Conservation (phyloP, 352 stramenopile genomes). For the Phytophthora colocasiae region DNA sequence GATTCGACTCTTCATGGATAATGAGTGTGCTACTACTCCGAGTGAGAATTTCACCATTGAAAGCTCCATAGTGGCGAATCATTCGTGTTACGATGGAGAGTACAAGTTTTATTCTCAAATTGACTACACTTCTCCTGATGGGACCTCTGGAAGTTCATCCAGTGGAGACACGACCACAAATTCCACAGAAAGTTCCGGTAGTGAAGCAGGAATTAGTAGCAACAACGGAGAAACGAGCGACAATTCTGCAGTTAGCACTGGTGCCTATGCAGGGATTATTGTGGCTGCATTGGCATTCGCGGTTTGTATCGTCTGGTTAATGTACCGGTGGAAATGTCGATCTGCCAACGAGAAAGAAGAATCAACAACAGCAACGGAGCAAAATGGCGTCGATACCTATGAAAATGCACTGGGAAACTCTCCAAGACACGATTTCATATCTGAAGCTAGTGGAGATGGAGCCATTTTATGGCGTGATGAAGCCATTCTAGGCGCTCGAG, state of each 20-base stretch:
- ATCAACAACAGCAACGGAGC: not conserved
- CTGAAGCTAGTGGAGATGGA: not conserved
- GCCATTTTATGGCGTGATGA: conserved; percentile 1
- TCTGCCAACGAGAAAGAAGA: not conserved
- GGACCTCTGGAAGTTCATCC: not conserved
- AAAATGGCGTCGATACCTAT: not conserved
- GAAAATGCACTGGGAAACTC: not conserved
- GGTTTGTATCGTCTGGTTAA: not conserved
- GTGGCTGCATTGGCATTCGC: not conserved
- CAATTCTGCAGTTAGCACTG: not conserved
- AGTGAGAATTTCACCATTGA: conserved; percentile 6
- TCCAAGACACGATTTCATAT: not conserved
- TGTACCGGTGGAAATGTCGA: not conserved
- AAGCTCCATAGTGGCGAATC: not conserved
- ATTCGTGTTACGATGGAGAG: conserved; percentile 12
- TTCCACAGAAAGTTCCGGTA: not conserved
- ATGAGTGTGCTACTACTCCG: not conserved
- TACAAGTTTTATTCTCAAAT: conserved; percentile 22
- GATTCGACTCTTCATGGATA: conserved; percentile 3
- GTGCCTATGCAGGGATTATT: not conserved
- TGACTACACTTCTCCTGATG: conserved; percentile 13
- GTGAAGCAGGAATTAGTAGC: not conserved
- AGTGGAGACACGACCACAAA: too few relatives aligned
- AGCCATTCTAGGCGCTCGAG: not conserved
- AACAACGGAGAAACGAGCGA: not conserved